Evolutionary conservation across 2,329 filamentous ascomycete genomes (phyloP).

Genomic region (Aspergillus alliaceus): DNA sequence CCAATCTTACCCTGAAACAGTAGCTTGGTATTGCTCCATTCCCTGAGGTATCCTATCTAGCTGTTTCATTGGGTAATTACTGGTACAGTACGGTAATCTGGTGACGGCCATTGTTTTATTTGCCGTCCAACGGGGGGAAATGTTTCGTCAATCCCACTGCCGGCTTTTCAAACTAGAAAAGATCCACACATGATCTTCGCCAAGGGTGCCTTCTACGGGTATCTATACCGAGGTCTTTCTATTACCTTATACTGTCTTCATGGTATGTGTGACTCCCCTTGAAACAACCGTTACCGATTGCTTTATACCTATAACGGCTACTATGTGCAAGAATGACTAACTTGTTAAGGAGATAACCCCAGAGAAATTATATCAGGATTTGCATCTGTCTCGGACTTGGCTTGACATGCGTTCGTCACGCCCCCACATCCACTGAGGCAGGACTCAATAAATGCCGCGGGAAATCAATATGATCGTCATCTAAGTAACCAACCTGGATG

Average conservation of each 20-base stretch:
- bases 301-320: no score
- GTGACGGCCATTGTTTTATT: not conserved
- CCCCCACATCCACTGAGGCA: not conserved
- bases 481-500: slow-evolving; percentile 36
- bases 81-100: not conserved
- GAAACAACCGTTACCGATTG: no score
- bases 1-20: not conserved
- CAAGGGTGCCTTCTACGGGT: not conserved
- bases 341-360: no score
- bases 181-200: not conserved
- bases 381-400: no score
- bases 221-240: not conserved
- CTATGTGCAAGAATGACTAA: no score
- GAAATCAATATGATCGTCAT: slow-evolving; percentile 38
- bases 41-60: not conserved
- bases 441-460: slow-evolving; percentile 13
- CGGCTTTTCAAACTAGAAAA: not conserved
- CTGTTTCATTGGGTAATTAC: not conserved
- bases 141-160: not conserved
- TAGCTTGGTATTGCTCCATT: not conserved
- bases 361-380: not conserved
- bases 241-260: no score
- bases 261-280: no score
- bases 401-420: not conserved
- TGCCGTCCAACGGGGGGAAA: no score